Evolutionary conservation across 1,139 yeast genomes (phyloP).

Genomic region (Geotrichum armillariae): DNA sequence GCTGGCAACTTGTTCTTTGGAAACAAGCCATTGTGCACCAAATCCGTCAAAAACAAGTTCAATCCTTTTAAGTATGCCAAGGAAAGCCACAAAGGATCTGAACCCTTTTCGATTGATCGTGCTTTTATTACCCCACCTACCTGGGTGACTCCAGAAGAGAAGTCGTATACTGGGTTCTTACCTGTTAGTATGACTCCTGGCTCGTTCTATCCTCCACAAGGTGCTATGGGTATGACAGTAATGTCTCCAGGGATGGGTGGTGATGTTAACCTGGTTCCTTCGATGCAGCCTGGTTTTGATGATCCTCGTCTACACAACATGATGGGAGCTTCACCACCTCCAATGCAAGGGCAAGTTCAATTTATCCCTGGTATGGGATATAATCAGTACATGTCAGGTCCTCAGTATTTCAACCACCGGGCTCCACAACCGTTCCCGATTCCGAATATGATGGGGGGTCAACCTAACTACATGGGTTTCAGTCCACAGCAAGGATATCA

Average conservation of each 20-base stretch:
- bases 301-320: constrained; percentile 32
- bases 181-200: constrained; percentile 16
- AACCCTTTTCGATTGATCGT: constrained; percentile 51
- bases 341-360: constrained; percentile 30
- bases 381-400: constrained; percentile 26
- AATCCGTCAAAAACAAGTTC: constrained; percentile 48
- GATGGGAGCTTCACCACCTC: constrained; percentile 31
- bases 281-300: constrained; percentile 30
- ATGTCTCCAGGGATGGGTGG: constrained; percentile 23
- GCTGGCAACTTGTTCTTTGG: constrained; percentile 47
- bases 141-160: constrained; percentile 49
- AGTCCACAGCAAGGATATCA: constrained; percentile 20
- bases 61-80: constrained; percentile 52
- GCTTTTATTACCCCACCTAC: constrained; percentile 80
- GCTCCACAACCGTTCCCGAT: constrained; percentile 27
- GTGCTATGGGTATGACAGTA: constrained; percentile 24
- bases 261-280: constrained; percentile 27
- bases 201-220: constrained; percentile 24
- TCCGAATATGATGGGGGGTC: constrained; percentile 19
- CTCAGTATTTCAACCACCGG: constrained; percentile 29
- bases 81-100: constrained; percentile 38
- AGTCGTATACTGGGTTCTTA: constrained; percentile 29
- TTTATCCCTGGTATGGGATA: constrained; percentile 29
- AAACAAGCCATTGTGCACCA: constrained; percentile 50
- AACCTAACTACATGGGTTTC: constrained; percentile 15